Base-by-base conservation (phyloP, 2,329 filamentous ascomycete species). In the Tolypocladium tropicale region DNA sequence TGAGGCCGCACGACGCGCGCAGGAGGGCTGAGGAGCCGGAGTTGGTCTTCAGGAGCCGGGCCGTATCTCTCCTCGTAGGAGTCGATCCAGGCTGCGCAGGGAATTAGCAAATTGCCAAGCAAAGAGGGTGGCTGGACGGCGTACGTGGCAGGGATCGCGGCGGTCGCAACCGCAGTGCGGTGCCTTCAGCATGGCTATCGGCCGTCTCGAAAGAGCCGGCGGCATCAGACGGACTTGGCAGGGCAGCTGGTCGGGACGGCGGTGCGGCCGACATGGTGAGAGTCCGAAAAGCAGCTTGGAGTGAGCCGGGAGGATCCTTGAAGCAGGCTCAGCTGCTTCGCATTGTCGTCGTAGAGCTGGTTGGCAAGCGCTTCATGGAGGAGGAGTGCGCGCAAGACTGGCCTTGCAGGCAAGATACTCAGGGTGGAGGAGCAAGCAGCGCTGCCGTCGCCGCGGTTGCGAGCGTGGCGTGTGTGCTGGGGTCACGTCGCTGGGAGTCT, bases 51-150 rank as follows among this genome's bases (percentile, higher is more conserved):
- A 55, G 65, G 67, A 4, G 67, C 66, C 11, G 65, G 62, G 33
- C 74, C 75, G 58, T 74, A 69, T 51, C 69, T 64, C 34, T 68
- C 68, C 60, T 78, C 71, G 64, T 77, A 78, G 12, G 77, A 77
- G 58, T 74, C 72, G 57, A 79, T 77, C 77, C 77, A 79, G 39
- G 77, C 77, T 78, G 58, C 57, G 41, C 18, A 76, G 53, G 53
- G 51, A 30, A 32, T 34, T 53, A 62, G 61, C 48, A 60, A 53
- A 21, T 21, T 39, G 34, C 54, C 21, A 39, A 32, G 32, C 61
- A 48, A 34, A 12, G n/a, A 49, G 18, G 49, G 11, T 16, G 25
- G 14, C 16, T 33, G 25, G 28, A 34, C 37, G 37, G 57, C 65
- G 52, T 61, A 68, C 67, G 66, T 48, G 67, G 67, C n/a, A 68